Percentiles rank a stretch among this genome's conserved stretches.
These are phyloP conservation scores for Chlamydomonas eustigma DNA, from an alignment of 139 green algal species.

Conservation along the genomic window DNA sequence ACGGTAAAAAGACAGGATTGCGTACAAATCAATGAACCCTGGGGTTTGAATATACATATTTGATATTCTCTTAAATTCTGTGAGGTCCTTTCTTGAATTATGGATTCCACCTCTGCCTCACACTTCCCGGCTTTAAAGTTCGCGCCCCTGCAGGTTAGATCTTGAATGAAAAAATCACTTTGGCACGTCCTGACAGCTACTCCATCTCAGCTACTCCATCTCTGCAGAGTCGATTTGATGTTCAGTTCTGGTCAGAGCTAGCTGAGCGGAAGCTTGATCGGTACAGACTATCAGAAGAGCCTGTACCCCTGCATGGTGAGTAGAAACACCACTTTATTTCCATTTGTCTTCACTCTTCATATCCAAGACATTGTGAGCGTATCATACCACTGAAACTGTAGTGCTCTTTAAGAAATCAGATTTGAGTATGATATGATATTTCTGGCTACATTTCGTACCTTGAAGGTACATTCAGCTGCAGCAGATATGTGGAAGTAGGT, in stretches of 20 bases:
- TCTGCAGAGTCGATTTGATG: slow-evolving; percentile 77
- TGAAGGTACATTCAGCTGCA: slow-evolving; percentile 30
- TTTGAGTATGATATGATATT: neutral
- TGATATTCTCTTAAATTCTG: too few relatives aligned
- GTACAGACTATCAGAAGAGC: slow-evolving; percentile 42
- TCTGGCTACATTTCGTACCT: neutral
- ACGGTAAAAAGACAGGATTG: too few relatives aligned
- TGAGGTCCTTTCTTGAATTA: too few relatives aligned
- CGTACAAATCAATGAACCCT: too few relatives aligned
- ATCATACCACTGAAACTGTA: neutral
- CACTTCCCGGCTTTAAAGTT: too few relatives aligned
- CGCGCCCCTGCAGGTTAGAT: too few relatives aligned
- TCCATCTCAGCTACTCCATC: too few relatives aligned
- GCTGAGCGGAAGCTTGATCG: slow-evolving; percentile 52
- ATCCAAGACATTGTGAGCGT: too few relatives aligned
- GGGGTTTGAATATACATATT: too few relatives aligned
- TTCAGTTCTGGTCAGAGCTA: slow-evolving; percentile 76
- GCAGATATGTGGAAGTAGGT: slow-evolving; percentile 28
- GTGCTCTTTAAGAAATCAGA: neutral
- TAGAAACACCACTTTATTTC: neutral
- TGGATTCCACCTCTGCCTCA: too few relatives aligned
- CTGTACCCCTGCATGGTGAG: slow-evolving; percentile 18
- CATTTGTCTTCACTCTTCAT: neutral
- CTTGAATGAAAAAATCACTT: too few relatives aligned
- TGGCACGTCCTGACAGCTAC: too few relatives aligned